These are phyloP conservation scores for Penicillium sp. DNA, from an alignment of 2,329 filamentous ascomycete species.

Conservation along the genomic window DNA sequence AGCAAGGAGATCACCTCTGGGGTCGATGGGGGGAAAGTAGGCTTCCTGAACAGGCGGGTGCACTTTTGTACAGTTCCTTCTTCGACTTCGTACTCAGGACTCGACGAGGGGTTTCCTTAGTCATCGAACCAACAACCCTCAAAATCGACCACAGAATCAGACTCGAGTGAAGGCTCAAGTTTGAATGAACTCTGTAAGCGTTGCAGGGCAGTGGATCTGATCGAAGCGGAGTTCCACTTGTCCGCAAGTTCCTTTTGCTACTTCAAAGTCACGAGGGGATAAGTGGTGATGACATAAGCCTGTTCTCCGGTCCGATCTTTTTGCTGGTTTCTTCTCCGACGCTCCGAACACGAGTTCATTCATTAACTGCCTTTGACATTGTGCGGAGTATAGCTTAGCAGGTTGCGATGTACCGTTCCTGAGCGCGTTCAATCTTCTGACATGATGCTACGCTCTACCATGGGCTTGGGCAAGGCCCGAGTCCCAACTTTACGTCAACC, in stretches of 20 bases:
- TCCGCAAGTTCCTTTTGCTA: slow-evolving; percentile 2
- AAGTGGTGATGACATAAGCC: slow-evolving; percentile 10
- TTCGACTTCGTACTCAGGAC: slow-evolving; percentile 22
- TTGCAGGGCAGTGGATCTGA: neutral
- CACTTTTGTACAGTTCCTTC: slow-evolving; percentile 22
- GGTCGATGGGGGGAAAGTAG: slow-evolving; percentile 1
- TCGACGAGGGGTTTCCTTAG: slow-evolving; percentile 27
- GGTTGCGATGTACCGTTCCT: neutral
- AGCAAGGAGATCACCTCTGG: slow-evolving; percentile 20
- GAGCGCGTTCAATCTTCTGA: neutral
- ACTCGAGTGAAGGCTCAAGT: neutral
- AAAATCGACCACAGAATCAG: slow-evolving; percentile 11
- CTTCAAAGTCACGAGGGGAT: slow-evolving; percentile 6
- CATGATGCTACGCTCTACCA: slow-evolving; percentile 29
- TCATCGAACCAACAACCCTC: slow-evolving; percentile 25
- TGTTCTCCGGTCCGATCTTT: slow-evolving; percentile 8
- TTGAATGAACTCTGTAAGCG: neutral
- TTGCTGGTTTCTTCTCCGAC: neutral
- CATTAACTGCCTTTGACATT: neutral
- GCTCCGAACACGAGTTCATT: neutral
- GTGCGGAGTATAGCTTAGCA: neutral
- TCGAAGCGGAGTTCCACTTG: slow-evolving; percentile 2
- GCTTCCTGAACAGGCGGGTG: slow-evolving; percentile 16
- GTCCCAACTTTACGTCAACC: slow-evolving; percentile 21
- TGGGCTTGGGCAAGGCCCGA: slow-evolving; percentile 26